Conservation (phyloP, 2,329 filamentous ascomycete species). For the Aplosporella prunicola region DNA sequence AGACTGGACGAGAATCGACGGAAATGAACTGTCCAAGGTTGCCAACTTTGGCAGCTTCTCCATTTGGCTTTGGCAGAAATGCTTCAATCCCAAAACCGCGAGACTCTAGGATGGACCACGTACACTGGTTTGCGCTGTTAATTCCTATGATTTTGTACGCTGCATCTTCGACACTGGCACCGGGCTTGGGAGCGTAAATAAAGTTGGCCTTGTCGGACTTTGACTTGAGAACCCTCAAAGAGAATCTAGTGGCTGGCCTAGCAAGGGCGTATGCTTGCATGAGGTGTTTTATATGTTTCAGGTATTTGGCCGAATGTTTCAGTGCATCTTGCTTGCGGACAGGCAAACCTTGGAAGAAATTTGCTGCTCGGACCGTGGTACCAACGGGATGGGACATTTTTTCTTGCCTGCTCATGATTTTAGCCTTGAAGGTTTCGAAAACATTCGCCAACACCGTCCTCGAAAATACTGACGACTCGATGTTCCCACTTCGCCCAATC, state of each 20-base stretch:
- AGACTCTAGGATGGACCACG: conserved; percentile 28
- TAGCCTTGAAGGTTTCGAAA: no score
- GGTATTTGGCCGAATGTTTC: conserved; percentile 48
- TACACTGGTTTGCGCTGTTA: conserved; percentile 47
- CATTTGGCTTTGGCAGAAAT: conserved; percentile 47
- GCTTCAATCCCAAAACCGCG: conserved; percentile 44
- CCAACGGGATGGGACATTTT: conserved; percentile 52
- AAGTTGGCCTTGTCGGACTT: conserved; percentile 44
- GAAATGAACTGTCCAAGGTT: conserved; percentile 50
- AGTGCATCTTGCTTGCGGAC: conserved; percentile 52
- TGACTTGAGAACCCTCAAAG: conserved; percentile 46
- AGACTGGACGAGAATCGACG: conserved; percentile 58
- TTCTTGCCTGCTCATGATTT: conserved; percentile 26
- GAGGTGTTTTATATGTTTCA: conserved; percentile 50
- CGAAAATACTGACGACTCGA: conserved; percentile 30
- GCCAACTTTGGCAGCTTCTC: conserved; percentile 31
- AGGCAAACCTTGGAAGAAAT: conserved; percentile 52
- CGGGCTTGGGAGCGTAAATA: conserved; percentile 51
- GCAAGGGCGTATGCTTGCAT: conserved; percentile 58
- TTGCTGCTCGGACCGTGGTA: conserved; percentile 53
- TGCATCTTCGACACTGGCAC: conserved; percentile 46
- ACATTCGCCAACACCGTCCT: background rate
- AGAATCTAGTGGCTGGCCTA: conserved; percentile 52
- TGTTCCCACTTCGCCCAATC: conserved; percentile 42
- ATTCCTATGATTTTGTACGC: conserved; percentile 54